A percentile compares a stretch with the other conserved stretches of the same genome.
These are phyloP conservation scores for Solanum neorickii DNA, from an alignment of 257 asterid species.

Conservation along the genomic window DNA sequence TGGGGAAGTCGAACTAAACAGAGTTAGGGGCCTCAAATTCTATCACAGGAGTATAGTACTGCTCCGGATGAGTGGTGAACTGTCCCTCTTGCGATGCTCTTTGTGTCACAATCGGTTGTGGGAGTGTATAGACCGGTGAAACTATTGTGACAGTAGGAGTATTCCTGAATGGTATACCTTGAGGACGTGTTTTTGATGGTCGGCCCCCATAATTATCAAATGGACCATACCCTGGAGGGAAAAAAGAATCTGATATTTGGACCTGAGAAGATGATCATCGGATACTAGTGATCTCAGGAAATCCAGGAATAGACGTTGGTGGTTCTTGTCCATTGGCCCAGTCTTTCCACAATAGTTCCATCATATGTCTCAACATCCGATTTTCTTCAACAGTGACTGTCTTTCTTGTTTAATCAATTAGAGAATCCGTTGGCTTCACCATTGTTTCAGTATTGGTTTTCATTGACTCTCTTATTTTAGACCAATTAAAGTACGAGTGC, in stretches of 20 bases:
- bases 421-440: neutral
- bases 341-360: neutral
- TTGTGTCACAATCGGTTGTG: no score
- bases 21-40: no score
- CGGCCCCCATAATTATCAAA: neutral
- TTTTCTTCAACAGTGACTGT: neutral
- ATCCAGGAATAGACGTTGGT: neutral
- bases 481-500: neutral
- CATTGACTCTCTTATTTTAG: neutral
- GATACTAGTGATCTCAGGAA: neutral
- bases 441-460: neutral
- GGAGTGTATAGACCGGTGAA: no score
- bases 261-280: neutral
- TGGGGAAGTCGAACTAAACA: no score
- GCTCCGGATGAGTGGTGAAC: no score
- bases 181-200: neutral
- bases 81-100: no score
- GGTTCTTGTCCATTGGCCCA: neutral
- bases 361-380: neutral
- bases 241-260: neutral
- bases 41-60: no score
- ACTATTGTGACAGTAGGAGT: no score
- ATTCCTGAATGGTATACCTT: no score
- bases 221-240: neutral
- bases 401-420: neutral